Base-by-base conservation (phyloP, 1,284 basidiomycete species). In the Coriolopsis trogii region DNA sequence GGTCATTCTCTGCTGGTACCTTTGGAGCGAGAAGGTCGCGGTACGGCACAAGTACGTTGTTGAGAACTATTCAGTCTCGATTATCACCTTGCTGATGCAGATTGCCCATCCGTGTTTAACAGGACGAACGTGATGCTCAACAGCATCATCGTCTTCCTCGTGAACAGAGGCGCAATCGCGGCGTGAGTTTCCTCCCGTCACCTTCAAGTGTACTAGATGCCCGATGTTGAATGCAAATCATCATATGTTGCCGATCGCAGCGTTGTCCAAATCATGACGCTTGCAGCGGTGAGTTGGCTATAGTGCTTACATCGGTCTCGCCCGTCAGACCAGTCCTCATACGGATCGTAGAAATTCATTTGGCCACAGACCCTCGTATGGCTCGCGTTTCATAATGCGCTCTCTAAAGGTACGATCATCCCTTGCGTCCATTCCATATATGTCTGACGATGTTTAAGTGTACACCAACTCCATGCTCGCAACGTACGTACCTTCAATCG, bases 381-480 rank as follows among this genome's bases (percentile, higher is more conserved):
- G 54, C 46, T 59, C 49, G 51, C 51, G 6, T 59, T 59, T 47
- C 58, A 59, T 30, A 59, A 56, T 26, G 41, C 47, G 0, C 41
- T 59, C 6, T 54, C 48, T 23, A 59, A 56, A n/a, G n/a, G n/a
- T n/a, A n/a, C n/a, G n/a, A n/a, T n/a, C n/a, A n/a, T n/a, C n/a
- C n/a, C n/a, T n/a, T n/a, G n/a, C n/a, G n/a, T n/a, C n/a, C n/a
- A n/a, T n/a, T n/a, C n/a, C n/a, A n/a, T n/a, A n/a, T n/a, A n/a
- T n/a, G n/a, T n/a, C n/a, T n/a, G n/a, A n/a, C n/a, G n/a, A n/a
- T n/a, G n/a, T n/a, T n/a, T n/a, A n/a, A 42, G 58, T 59, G 26
- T 59, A 59, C 40, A 39, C 41, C 0, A 59, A 51, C 37, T 56
- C 54, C 10, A 56, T 59, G 58, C 49, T 59, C n/a, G 58, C 58